Evolutionary conservation across 495 filamentous ascomycete species (phyloP).

Genomic region (Daldinia vernicosa): DNA sequence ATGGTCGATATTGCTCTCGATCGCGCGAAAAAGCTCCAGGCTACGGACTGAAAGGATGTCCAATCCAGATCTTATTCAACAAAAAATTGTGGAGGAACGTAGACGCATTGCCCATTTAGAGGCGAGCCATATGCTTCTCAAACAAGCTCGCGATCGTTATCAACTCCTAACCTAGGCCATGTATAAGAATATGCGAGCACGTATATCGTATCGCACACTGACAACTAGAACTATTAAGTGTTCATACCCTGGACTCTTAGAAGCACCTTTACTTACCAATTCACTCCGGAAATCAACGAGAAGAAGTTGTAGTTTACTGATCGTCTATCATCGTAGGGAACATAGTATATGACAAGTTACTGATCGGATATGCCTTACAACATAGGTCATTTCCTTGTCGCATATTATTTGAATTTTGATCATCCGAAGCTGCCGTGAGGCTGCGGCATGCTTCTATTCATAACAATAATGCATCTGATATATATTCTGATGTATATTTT

Average conservation of each 20-base stretch:
- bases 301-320: background rate
- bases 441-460: constrained; percentile 20
- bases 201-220: too few species aligned
- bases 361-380: background rate
- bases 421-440: constrained; percentile 26
- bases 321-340: background rate
- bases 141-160: background rate
- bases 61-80: background rate
- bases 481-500: constrained; percentile 11
- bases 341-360: background rate
- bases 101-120: background rate
- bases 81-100: background rate
- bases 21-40: constrained; percentile 26
- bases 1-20: constrained; percentile 40
- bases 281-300: background rate
- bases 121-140: background rate
- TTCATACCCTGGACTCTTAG: background rate
- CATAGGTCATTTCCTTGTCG: background rate
- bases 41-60: background rate
- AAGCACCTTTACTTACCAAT: background rate
- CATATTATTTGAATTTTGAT: constrained; percentile 5
- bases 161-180: too few species aligned
- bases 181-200: too few species aligned
- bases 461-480: constrained; percentile 11
- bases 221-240: background rate